Evolutionary conservation across 2,329 filamentous ascomycete species (phyloP).

Genomic region (Fusarium paranaense): DNA sequence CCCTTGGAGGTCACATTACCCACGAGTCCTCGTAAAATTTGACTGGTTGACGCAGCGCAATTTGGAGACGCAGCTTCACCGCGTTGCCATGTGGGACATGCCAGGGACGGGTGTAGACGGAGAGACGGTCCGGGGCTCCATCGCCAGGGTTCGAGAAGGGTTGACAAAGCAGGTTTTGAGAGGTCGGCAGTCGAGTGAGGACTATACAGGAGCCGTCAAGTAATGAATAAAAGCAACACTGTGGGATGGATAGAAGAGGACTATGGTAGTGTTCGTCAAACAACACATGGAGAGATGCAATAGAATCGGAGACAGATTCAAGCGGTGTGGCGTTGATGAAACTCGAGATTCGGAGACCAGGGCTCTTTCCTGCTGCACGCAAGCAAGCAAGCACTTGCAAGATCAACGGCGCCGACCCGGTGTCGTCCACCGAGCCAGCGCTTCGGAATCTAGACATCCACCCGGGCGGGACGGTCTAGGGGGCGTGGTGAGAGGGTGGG

Average conservation of each 20-base stretch:
- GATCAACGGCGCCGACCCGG: conserved; percentile 21
- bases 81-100: conserved; percentile 5
- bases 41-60: neutral
- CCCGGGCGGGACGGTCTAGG: conserved; percentile 30
- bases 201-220: neutral
- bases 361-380: conserved; percentile 22
- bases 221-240: neutral
- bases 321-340: conserved; percentile 31
- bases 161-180: neutral
- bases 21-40: neutral
- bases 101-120: conserved; percentile 5
- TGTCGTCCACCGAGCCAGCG: conserved; percentile 37
- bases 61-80: conserved; percentile 8
- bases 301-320: neutral
- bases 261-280: neutral
- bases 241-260: neutral
- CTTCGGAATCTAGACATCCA: conserved; percentile 41
- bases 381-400: conserved; percentile 34
- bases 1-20: neutral
- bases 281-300: neutral
- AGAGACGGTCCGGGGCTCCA: conserved; percentile 3
- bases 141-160: neutral
- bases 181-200: neutral
- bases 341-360: conserved; percentile 26
- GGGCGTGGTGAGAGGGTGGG: conserved; percentile 24